Evolutionary conservation across 495 filamentous ascomycete species (phyloP).

Genomic region (Hypoxylon lenormandii): DNA sequence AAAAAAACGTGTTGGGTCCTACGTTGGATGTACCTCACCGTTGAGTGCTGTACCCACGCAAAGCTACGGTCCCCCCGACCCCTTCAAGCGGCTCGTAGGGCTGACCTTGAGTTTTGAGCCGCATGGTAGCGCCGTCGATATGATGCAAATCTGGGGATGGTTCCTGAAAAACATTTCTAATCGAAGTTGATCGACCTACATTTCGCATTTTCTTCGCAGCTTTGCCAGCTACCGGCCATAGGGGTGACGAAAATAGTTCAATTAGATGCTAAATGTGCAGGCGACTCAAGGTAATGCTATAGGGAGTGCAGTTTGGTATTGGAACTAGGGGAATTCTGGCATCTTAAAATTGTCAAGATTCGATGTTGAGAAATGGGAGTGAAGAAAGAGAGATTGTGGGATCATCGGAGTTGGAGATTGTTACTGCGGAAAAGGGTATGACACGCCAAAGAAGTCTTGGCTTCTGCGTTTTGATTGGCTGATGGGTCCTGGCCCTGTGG

Average conservation of each 20-base stretch:
- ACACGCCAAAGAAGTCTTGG: conserved; percentile 39
- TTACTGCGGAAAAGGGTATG: conserved; percentile 44
- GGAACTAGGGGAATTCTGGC: conserved; percentile 7
- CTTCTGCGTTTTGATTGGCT: conserved; percentile 43
- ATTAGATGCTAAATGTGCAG: conserved; percentile 24
- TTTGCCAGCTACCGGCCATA: conserved; percentile 7
- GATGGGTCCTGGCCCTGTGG: conserved; percentile 2
- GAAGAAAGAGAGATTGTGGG: conserved; percentile 41
- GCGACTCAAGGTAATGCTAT: conserved; percentile 25
- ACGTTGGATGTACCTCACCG: conserved; percentile 12
- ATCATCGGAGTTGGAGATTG: conserved; percentile 44
- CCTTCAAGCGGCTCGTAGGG: conserved; percentile 47
- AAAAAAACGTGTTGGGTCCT: conserved; percentile 26
- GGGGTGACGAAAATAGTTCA: conserved; percentile 35
- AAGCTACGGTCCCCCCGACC: conserved; percentile 43
- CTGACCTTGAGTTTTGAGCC: conserved; percentile 54
- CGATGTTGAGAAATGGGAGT: conserved; percentile 49
- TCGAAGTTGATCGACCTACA: conserved; percentile 45
- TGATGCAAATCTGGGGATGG: conserved; percentile 50
- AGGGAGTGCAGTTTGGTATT: conserved; percentile 3
- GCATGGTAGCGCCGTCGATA: conserved; percentile 54
- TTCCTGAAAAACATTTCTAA: conserved; percentile 36
- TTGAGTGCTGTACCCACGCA: conserved; percentile 42
- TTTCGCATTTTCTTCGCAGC: conserved; percentile 26
- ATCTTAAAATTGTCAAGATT: conserved; percentile 24